Evolutionary conservation across 805 yeast genomes (phyloP).

Genomic region (Myxozyma udenii): DNA sequence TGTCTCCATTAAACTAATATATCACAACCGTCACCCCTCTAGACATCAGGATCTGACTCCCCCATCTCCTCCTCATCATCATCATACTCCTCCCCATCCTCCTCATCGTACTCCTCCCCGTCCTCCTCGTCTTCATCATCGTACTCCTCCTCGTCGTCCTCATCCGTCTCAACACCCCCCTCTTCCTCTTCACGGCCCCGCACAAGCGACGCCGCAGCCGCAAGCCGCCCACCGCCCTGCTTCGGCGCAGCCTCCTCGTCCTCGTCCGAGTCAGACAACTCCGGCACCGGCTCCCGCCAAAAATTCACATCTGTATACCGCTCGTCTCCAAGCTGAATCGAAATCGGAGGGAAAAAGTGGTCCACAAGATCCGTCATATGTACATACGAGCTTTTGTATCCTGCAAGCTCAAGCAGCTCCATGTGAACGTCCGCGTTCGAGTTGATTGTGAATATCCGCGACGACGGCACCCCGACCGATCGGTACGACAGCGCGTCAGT

Average conservation of each 20-base stretch:
- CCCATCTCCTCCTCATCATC: constrained; percentile 1
- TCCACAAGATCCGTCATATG: constrained; percentile 91
- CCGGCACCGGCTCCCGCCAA: constrained; percentile 82
- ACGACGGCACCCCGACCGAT: constrained; percentile 89
- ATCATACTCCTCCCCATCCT: constrained; percentile 5
- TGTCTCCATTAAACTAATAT: too few relatives aligned
- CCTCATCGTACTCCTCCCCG: constrained; percentile 5
- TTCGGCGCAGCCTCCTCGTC: constrained; percentile 20
- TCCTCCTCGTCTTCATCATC: constrained; percentile 31
- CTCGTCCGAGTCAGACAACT: constrained; percentile 39
- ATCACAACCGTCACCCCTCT: too few relatives aligned
- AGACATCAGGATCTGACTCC: not conserved
- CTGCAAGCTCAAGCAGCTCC: constrained; percentile 92
- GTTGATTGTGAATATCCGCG: constrained; percentile 91
- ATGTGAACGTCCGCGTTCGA: constrained; percentile 96
- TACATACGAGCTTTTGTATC: constrained; percentile 82
- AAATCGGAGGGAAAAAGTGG: constrained; percentile 91
- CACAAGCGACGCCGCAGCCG: constrained; percentile 8
- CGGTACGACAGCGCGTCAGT: constrained; percentile 95
- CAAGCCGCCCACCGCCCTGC: not conserved
- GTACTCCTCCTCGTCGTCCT: constrained; percentile 35
- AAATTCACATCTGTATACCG: constrained; percentile 81
- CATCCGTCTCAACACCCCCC: constrained; percentile 37
- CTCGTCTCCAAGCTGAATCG: constrained; percentile 44
- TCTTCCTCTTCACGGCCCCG: constrained; percentile 37